A percentile compares a stretch with the other conserved stretches of the same genome.
Conservation (phyloP, 164 flowering plant genomes). For the Dillenia turbinata region DNA sequence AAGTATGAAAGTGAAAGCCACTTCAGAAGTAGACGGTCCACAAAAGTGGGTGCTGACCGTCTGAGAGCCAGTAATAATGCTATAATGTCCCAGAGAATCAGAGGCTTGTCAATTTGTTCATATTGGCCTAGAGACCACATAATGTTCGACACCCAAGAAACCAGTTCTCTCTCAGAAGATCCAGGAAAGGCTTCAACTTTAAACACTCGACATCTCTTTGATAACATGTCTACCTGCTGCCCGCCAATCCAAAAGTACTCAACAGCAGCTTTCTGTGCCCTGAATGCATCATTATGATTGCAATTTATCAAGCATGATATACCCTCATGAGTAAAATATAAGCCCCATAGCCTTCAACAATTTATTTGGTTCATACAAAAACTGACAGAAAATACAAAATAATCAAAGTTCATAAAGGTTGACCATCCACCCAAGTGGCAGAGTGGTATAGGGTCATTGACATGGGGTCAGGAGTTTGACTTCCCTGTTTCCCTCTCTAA, state of each 20-base stretch:
- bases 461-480: too few species aligned
- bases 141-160: constrained; percentile 57
- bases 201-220: constrained; percentile 14
- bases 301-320: too few species aligned
- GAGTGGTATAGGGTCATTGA: too few species aligned
- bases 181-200: constrained; percentile 28
- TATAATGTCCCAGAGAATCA: constrained; percentile 77
- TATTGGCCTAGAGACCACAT: constrained; percentile 56
- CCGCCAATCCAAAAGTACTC: constrained; percentile 92
- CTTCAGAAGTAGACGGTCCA: constrained; percentile 38
- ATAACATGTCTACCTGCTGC: constrained; percentile 35
- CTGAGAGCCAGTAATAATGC: constrained; percentile 68
- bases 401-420: too few species aligned
- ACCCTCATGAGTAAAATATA: too few species aligned
- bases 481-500: too few species aligned
- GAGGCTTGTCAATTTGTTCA: constrained; percentile 35
- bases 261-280: constrained; percentile 68
- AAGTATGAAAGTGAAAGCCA: constrained; percentile 55
- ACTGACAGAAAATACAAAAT: too few species aligned
- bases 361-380: too few species aligned
- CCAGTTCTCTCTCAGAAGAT: constrained; percentile 43
- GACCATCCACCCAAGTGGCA: too few species aligned
- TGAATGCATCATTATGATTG: constrained; percentile 10
- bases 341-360: too few species aligned
- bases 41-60: constrained; percentile 39